Evolutionary conservation across 2,329 filamentous ascomycete species (phyloP), one percentile per base, ranked within the genome.

Genomic region (Diaporthe citri): DNA sequence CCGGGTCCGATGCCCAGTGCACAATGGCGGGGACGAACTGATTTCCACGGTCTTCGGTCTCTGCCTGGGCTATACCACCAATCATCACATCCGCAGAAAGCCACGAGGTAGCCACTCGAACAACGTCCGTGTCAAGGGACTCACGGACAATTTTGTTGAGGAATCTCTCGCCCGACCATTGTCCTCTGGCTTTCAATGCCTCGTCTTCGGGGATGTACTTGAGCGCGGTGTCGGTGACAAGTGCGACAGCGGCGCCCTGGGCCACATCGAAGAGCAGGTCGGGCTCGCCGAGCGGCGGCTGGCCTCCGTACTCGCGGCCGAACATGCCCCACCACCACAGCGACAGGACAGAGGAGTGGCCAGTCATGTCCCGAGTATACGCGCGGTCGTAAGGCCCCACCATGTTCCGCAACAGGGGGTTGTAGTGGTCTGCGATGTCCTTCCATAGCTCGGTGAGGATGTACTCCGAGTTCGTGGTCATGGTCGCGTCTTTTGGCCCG

Each of bases 11-110:
- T 13, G 85, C 85, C 86, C 86, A 87, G 76, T 87, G 86, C 0
- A 86, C 85, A 46, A 87, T 85, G 4, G 85, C 85, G 3, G 86
- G 86, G 0, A 86, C 84, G 73, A 84, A 86, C 78, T 86, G 84
- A 41, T 83, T 76, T 1, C 84, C 83, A 8, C 85, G 79, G 77
- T 83, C 83, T 28, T 77, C 78, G 1, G 79, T 80, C 78, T 87
- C 85, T 7, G 79, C 80, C 1, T 86, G 79, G 25, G 81, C 75
- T 77, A 85, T 76, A 0, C 79, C 85, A 1, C 86, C 86, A 25
- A 86, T 84, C 85, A 87, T 87, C 56, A 87, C 77, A 12, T 82
- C 78, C 6, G 84, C 80, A 52, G 83, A 85, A 31, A 87, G 66
- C 85, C 85, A 87, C 1, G 85, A 84, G 0, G 84, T 84, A 6